Percentiles rank a stretch among this genome's conserved stretches.
phyloP scores from a whole-genome alignment of 768 basidiomycete species.

The Leccinum broughii region DNA sequence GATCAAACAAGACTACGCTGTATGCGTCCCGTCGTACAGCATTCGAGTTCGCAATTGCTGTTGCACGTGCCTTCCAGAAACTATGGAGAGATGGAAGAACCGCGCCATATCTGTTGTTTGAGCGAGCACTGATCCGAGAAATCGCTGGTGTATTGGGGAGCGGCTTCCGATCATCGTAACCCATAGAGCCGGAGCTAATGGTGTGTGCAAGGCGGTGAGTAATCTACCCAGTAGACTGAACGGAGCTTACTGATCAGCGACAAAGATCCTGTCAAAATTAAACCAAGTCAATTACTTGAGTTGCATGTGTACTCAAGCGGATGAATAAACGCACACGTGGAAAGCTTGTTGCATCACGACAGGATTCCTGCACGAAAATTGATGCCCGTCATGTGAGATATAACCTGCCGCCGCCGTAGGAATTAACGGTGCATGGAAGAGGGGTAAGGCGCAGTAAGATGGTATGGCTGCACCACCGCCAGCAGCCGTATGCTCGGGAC shows the following conservation, averaged over 20 bases:
- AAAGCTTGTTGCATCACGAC: slow-evolving; percentile 51
- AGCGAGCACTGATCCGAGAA: slow-evolving; percentile 34
- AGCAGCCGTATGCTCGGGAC: slow-evolving; percentile 48
- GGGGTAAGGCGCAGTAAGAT: slow-evolving; percentile 54
- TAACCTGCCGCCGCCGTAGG: slow-evolving; percentile 41
- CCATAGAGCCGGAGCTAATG: slow-evolving; percentile 55
- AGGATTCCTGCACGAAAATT: slow-evolving; percentile 55
- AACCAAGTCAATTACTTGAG: neutral
- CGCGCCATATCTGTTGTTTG: slow-evolving; percentile 56
- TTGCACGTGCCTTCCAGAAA: slow-evolving; percentile 56
- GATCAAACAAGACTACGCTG: slow-evolving; percentile 51
- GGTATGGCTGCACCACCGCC: slow-evolving; percentile 42
- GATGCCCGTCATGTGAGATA: slow-evolving; percentile 56
- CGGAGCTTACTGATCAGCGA: slow-evolving; percentile 45
- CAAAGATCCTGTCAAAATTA: slow-evolving; percentile 45
- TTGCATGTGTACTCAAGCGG: accelerated
- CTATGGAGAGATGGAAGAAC: slow-evolving; percentile 55
- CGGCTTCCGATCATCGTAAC: slow-evolving; percentile 40
- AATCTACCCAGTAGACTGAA: neutral
- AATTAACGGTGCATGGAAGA: slow-evolving; percentile 47
- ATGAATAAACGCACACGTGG: slow-evolving; percentile 50
- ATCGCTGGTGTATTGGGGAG: slow-evolving; percentile 44
- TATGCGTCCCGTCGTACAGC: slow-evolving; percentile 52
- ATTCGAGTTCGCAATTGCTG: slow-evolving; percentile 32
- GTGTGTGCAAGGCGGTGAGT: neutral